A percentile compares a stretch with the other conserved stretches of the same genome.
These are phyloP conservation scores for Tricholoma flavovirens DNA, from an alignment of 768 basidiomycete species.

Conservation along the genomic window DNA sequence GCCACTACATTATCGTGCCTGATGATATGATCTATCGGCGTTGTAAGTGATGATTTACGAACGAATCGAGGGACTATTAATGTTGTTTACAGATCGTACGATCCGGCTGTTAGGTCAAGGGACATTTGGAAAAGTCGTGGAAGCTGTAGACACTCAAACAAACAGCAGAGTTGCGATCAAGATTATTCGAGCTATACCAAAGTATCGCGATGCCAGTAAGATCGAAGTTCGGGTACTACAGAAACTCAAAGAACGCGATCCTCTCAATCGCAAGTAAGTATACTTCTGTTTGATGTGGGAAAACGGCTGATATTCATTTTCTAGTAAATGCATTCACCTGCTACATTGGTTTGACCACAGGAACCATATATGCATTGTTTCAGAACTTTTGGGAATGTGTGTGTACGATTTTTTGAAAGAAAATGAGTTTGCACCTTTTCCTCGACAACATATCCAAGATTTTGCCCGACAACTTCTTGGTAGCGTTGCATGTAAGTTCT, in stretches of 20 bases:
- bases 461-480: conserved; percentile 90
- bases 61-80: conserved; percentile 12
- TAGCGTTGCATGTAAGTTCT: conserved; percentile 84
- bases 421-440: conserved; percentile 95
- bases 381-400: conserved; percentile 93
- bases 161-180: conserved; percentile 89
- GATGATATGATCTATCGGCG: conserved; percentile 85
- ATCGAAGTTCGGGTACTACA: conserved; percentile 96
- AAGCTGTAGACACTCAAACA: conserved; percentile 77
- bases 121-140: conserved; percentile 98
- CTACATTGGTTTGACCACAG: conserved; percentile 93
- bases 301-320: conserved; percentile 15
- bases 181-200: conserved; percentile 96
- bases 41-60: conserved; percentile 46
- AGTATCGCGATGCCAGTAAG: conserved; percentile 97
- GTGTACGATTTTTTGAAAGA: conserved; percentile 99
- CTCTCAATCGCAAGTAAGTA: conserved; percentile 80
- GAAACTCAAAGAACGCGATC: conserved; percentile 85
- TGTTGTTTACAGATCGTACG: conserved; percentile 67
- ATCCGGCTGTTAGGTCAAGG: conserved; percentile 91
- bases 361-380: conserved; percentile 97
- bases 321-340: conserved; percentile 96
- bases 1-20: conserved; percentile 93
- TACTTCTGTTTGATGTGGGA: neutral
- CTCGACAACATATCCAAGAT: conserved; percentile 91